A percentile compares a stretch with the other conserved stretches of the same genome.
Evolutionary conservation across 2,329 filamentous ascomycete species (phyloP).

Genomic region (Fusarium sarcochroum): DNA sequence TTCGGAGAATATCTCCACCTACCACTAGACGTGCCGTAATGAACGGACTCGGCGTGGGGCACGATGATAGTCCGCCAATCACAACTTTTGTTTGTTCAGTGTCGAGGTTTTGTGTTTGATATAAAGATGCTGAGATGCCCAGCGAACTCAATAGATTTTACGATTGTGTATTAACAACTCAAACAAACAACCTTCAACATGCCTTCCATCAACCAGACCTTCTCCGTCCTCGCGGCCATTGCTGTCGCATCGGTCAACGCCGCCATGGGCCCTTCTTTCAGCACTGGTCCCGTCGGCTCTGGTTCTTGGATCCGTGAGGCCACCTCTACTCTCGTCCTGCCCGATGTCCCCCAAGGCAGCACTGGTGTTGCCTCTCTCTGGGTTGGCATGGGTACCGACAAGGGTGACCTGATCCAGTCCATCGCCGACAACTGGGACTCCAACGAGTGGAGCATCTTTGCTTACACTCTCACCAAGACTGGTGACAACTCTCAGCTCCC

Average conservation of each 20-base stretch:
- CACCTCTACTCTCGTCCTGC: conserved; percentile 60
- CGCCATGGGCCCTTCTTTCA: conserved; percentile 57
- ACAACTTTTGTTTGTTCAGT: not conserved
- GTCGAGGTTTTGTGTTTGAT: not conserved
- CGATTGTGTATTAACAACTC: not conserved
- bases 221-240: conserved; percentile 36
- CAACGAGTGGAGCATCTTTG: conserved; percentile 58
- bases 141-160: not conserved
- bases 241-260: conserved; percentile 40
- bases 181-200: conserved; percentile 8
- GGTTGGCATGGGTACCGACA: conserved; percentile 64
- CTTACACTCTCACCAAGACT: conserved; percentile 58
- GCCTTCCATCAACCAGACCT: conserved; percentile 32
- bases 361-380: conserved; percentile 59
- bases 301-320: conserved; percentile 60
- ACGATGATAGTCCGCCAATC: conserved; percentile 20
- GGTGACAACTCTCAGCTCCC: conserved; percentile 42
- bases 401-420: conserved; percentile 63
- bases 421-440: conserved; percentile 57
- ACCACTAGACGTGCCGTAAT: conserved; percentile 5
- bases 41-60: conserved; percentile 23
- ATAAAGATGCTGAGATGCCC: conserved; percentile 2
- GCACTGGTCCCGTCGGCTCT: conserved; percentile 58
- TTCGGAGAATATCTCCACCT: conserved; percentile 24
- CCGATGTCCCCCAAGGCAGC: conserved; percentile 54